Conservation (phyloP, 192 early-diverging fungal species). For the Backusella australiensis region DNA sequence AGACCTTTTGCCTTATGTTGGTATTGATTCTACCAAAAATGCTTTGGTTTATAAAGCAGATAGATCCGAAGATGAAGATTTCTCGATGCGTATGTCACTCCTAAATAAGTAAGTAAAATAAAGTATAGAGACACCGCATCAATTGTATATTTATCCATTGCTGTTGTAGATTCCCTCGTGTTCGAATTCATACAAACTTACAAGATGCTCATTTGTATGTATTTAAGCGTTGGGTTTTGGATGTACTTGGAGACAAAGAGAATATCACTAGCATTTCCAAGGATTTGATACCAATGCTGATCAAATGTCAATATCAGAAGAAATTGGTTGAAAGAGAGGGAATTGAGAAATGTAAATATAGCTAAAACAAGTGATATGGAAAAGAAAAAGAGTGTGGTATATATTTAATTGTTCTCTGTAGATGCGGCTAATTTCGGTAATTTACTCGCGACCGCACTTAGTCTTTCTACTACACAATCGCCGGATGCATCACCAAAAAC, state of each 20-base stretch:
- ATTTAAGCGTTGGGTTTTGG: conserved; percentile 91
- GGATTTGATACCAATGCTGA: conserved; percentile 84
- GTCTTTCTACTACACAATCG: conserved; percentile 33
- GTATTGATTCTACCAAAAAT: conserved; percentile 44
- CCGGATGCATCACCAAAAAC: conserved; percentile 37
- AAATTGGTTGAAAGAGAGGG: conserved; percentile 64
- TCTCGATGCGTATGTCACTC: conserved; percentile 55
- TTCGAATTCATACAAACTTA: conserved; percentile 77
- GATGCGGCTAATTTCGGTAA: conserved; percentile 22
- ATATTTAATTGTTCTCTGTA: neutral
- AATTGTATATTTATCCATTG: conserved; percentile 17
- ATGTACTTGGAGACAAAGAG: conserved; percentile 67
- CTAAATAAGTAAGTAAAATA: conserved; percentile 36
- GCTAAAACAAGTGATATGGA: neutral
- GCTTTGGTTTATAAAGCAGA: conserved; percentile 42
- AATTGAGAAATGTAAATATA: conserved; percentile 56
- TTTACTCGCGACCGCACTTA: conserved; percentile 33
- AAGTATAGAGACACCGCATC: neutral
- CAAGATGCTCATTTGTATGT: conserved; percentile 93
- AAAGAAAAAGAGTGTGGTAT: neutral
- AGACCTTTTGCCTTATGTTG: conserved; percentile 45
- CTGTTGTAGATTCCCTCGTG: conserved; percentile 73
- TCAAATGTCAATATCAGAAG: conserved; percentile 81
- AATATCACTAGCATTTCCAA: conserved; percentile 72
- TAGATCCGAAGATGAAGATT: conserved; percentile 53